A percentile compares a stretch with the other conserved stretches of the same genome.
These are phyloP conservation scores for Ophiocordyceps australis DNA, from an alignment of 2,329 filamentous ascomycete species.

Conservation along the genomic window DNA sequence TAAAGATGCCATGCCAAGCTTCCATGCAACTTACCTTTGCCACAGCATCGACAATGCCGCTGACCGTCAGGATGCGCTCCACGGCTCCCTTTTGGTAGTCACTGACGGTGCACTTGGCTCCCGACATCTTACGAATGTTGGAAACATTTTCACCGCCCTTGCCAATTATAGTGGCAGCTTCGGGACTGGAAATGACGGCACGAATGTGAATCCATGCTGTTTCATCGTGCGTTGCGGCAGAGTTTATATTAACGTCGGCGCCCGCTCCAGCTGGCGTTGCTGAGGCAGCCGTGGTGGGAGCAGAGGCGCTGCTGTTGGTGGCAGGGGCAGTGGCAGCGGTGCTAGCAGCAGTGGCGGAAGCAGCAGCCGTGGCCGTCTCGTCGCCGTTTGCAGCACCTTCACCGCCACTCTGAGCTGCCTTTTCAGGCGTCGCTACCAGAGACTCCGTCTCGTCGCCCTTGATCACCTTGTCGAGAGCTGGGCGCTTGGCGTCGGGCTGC, in stretches of 20 bases:
- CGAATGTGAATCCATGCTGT: slow-evolving; percentile 93
- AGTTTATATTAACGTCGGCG: slow-evolving; percentile 16
- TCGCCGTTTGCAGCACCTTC: slow-evolving; percentile 30
- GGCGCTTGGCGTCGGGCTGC: slow-evolving; percentile 92
- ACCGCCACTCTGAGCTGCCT: slow-evolving; percentile 23
- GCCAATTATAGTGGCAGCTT: slow-evolving; percentile 94
- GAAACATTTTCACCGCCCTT: slow-evolving; percentile 98
- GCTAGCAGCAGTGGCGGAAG: slow-evolving; percentile 12
- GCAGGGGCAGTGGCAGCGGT: slow-evolving; percentile 16
- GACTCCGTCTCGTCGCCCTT: slow-evolving; percentile 44
- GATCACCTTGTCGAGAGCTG: slow-evolving; percentile 80
- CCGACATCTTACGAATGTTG: slow-evolving; percentile 85
- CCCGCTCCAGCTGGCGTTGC: slow-evolving; percentile 10
- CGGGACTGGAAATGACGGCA: slow-evolving; percentile 90
- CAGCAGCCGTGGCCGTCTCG: slow-evolving; percentile 16
- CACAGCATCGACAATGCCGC: slow-evolving; percentile 86
- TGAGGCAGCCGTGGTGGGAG: slow-evolving; percentile 10
- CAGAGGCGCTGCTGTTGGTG: slow-evolving; percentile 6
- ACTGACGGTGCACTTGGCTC: slow-evolving; percentile 96
- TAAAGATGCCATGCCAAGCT: too few species aligned
- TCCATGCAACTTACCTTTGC: slow-evolving; percentile 63
- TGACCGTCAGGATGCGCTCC: slow-evolving; percentile 93
- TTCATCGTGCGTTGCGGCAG: slow-evolving; percentile 59
- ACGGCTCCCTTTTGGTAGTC: slow-evolving; percentile 95
- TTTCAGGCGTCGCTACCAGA: too few species aligned